Conservation (phyloP, 371 early-diverging fungal species). For the Mucor plumbeus region DNA sequence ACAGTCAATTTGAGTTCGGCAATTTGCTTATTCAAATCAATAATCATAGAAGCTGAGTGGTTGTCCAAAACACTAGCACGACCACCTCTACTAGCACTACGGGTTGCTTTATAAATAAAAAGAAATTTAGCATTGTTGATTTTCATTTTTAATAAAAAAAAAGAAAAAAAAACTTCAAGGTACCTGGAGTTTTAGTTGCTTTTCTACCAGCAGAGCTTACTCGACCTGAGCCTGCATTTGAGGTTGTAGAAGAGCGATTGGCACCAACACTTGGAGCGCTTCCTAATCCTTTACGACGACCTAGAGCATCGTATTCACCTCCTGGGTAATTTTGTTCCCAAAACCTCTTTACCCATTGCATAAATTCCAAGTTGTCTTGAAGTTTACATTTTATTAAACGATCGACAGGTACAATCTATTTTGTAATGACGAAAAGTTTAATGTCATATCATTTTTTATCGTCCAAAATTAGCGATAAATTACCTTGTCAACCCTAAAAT, state of each 20-base stretch:
- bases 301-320: conserved; percentile 82
- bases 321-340: conserved; percentile 89
- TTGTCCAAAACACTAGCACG: conserved; percentile 38
- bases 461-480: not conserved
- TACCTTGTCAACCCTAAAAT: conserved; percentile 32
- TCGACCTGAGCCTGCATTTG: conserved; percentile 15
- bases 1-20: conserved; percentile 81
- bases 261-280: conserved; percentile 22
- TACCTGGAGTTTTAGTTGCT: conserved; percentile 24
- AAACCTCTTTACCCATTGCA: conserved; percentile 91
- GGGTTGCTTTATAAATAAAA: conserved; percentile 3
- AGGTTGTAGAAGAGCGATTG: conserved; percentile 19
- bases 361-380: conserved; percentile 96
- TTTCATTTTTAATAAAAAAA: not conserved
- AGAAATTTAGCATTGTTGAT: too few species aligned
- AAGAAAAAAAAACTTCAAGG: not conserved
- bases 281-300: conserved; percentile 69
- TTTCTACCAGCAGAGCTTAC: conserved; percentile 20
- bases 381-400: conserved; percentile 90
- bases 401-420: conserved; percentile 81
- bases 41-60: conserved; percentile 57
- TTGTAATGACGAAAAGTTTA: too few species aligned
- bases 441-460: not conserved
- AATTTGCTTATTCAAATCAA: conserved; percentile 75
- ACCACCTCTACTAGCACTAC: conserved; percentile 42